Base-by-base conservation (phyloP, 2,329 filamentous ascomycete species). In the Talaromyces sp. region DNA sequence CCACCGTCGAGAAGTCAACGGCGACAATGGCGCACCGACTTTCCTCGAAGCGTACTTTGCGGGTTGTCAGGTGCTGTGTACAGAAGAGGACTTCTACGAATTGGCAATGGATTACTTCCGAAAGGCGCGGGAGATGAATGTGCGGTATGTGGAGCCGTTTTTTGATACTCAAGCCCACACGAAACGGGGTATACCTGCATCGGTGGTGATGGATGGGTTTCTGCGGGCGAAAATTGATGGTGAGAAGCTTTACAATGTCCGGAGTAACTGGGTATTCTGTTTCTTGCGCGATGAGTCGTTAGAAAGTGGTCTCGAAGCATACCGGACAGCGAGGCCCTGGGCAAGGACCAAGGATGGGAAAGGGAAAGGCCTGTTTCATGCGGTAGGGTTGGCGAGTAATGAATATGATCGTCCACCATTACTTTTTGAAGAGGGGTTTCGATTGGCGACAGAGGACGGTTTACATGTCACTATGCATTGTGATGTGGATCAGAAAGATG, bases 401-500 rank as follows among this genome's bases (percentile, higher is more conserved):
- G 78, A 78, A 45, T 75, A 74, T 55, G 69, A 77, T 52, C 69
- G 76, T 5, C 79, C 78, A 6, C 77, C 77, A 0, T 65, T 69
- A 50, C 66, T 80, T 28, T 80, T 81, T 60, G 74, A 78, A 51
- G 63, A 70, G 15, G 68, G 70, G 0, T 81, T 70, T 78, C 56
- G 21, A 28, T n/a, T 56, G 21, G 53, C 53, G 15, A 56, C 33
- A 10, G 33, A 25, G 6, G 53, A 56, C 21, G 53, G 53, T 21
- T 37, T 56, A 10, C 72, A 75, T 37, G 66, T 78, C 13, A 82
- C 79, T 2, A 75, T 75, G 63, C 80, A 82, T 57, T 81, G 78
- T 64, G 80, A 81, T 59, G 77, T 81, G 45, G 78, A 77, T 45
- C 77, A 81, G 61, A 75, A 77, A 57, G 77, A 80, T 60, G 75